Percentiles rank a stretch among this genome's conserved stretches.
phyloP scores from a whole-genome alignment of 371 early-diverging fungal species.

The Blastocladiella emersonii region DNA sequence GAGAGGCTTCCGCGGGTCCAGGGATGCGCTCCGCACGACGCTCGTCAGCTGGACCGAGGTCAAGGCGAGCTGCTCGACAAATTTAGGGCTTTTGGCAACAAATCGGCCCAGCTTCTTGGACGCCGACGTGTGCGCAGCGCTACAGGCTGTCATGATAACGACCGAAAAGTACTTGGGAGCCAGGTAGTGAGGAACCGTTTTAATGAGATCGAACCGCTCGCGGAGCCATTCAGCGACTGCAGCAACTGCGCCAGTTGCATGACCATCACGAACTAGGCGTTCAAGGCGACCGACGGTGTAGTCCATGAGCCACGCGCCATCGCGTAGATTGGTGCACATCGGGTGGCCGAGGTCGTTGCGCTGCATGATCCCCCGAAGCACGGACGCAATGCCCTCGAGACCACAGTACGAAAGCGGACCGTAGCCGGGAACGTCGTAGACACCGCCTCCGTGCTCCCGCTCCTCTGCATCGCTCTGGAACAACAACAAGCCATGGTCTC shows the following conservation, averaged over 20 bases:
- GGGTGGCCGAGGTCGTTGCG: constrained; percentile 86
- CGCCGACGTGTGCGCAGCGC: constrained; percentile 48
- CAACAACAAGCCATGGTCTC: constrained; percentile 65
- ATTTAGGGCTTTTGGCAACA: constrained; percentile 27
- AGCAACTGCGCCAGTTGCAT: constrained; percentile 30
- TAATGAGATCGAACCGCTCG: constrained; percentile 49
- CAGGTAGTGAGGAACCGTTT: constrained; percentile 60
- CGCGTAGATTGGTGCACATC: constrained; percentile 72
- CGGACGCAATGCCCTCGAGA: constrained; percentile 78
- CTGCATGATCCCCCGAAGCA: constrained; percentile 51
- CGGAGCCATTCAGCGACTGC: constrained; percentile 55
- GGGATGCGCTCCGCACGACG: constrained; percentile 54
- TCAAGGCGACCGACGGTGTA: constrained; percentile 60
- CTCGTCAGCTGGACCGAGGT: constrained; percentile 74
- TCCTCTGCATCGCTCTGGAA: constrained; percentile 81
- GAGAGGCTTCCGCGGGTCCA: constrained; percentile 45
- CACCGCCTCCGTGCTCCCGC: constrained; percentile 38
- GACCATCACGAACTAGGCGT: constrained; percentile 21
- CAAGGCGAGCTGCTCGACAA: constrained; percentile 55
- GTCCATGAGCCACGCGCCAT: constrained; percentile 84
- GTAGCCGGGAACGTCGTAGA: constrained; percentile 70
- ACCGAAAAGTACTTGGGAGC: constrained; percentile 86
- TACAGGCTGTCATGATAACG: constrained; percentile 56
- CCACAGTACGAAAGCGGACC: constrained; percentile 79
- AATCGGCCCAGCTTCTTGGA: constrained; percentile 40